Conservation (phyloP, 139 green algal species). For the Chlorella sp. region DNA sequence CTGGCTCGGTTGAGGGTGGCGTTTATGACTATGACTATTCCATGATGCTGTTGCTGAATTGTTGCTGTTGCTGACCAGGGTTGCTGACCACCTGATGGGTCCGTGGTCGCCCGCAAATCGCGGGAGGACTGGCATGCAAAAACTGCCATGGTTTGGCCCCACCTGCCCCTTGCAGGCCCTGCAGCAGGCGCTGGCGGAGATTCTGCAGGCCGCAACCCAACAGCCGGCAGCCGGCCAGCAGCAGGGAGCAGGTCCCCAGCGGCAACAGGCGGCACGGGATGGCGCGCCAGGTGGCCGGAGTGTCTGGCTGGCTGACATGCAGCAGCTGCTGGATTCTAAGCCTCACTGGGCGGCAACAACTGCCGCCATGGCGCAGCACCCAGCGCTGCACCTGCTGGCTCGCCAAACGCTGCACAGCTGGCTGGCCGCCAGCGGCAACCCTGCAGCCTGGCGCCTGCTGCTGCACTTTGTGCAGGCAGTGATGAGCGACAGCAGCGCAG, state of each 20-base stretch:
- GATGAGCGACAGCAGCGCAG: background rate
- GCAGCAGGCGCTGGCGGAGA: constrained; percentile 15
- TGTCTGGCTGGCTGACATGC: background rate
- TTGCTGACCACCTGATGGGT: background rate
- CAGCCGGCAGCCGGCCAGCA: background rate
- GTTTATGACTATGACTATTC: background rate
- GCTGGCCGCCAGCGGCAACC: constrained; percentile 34
- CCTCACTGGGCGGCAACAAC: background rate
- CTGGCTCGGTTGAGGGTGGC: background rate
- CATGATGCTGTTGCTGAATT: background rate
- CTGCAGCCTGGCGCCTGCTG: constrained; percentile 27
- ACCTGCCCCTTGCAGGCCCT: constrained; percentile 9
- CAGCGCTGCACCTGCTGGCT: constrained; percentile 21
- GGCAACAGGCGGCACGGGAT: background rate
- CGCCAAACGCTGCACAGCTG: constrained; percentile 29
- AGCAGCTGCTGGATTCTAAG: background rate
- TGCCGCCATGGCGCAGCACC: background rate
- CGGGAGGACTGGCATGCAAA: too few relatives aligned
- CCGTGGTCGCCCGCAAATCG: too few relatives aligned
- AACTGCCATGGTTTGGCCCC: too few relatives aligned
- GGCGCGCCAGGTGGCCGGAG: background rate
- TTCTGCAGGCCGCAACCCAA: background rate
- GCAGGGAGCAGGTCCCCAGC: background rate
- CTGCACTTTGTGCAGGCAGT: constrained; percentile 7
- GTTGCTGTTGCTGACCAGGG: background rate